These are phyloP conservation scores for Trapa bicornis DNA, from an alignment of 345 rosid species.

Conservation along the genomic window DNA sequence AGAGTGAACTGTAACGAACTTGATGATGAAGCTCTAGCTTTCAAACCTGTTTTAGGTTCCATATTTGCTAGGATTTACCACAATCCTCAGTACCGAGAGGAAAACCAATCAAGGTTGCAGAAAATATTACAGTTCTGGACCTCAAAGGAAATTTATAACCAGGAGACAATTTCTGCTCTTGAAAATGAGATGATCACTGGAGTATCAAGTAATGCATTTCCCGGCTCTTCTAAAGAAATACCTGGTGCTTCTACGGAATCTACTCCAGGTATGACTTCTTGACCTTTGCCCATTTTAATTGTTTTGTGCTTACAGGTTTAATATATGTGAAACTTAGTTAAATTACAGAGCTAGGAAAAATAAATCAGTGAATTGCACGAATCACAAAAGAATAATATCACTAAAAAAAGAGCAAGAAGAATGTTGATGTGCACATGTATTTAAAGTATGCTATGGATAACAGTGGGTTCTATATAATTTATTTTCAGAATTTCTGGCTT, in stretches of 20 bases:
- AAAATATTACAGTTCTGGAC: conserved; percentile 94
- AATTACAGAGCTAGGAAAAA: too few relatives aligned
- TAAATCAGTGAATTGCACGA: too few relatives aligned
- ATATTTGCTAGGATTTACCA: conserved; percentile 88
- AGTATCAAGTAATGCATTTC: conserved; percentile 36
- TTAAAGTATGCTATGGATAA: too few relatives aligned
- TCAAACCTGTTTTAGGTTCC: conserved; percentile 72
- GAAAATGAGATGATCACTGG: conserved; percentile 86
- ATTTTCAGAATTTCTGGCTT: too few relatives aligned
- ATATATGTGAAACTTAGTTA: too few relatives aligned
- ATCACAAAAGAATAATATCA: too few relatives aligned
- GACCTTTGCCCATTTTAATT: neutral
- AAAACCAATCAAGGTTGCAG: conserved; percentile 75
- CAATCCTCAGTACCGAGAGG: conserved; percentile 74
- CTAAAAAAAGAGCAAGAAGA: too few relatives aligned
- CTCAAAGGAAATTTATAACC: conserved; percentile 85
- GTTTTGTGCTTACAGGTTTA: neutral
- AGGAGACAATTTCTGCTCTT: conserved; percentile 60
- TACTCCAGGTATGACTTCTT: conserved; percentile 16
- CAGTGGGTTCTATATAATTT: too few relatives aligned
- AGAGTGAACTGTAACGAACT: conserved; percentile 65
- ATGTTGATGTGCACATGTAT: too few relatives aligned
- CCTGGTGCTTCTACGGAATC: conserved; percentile 34
- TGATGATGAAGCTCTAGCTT: conserved; percentile 91
- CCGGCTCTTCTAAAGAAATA: conserved; percentile 42